Percentiles rank a stretch among this genome's conserved stretches.
These are phyloP conservation scores for Nectriaceae sp. DNA, from an alignment of 2,329 filamentous ascomycete genomes.

Conservation along the genomic window DNA sequence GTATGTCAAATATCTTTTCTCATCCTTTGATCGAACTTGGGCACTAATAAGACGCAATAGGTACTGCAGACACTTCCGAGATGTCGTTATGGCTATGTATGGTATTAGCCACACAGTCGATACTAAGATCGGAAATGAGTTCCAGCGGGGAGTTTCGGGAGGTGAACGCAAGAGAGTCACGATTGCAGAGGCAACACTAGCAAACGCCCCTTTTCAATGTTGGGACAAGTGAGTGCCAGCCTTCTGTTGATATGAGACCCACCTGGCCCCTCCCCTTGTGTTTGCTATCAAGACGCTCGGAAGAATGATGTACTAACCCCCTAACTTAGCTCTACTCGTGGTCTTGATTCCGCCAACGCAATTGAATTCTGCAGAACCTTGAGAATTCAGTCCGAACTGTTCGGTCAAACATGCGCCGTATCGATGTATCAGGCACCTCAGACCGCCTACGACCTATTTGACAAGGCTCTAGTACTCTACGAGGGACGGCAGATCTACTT, in stretches of 20 bases:
- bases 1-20: background rate
- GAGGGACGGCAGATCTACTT: slow-evolving; percentile 65
- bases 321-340: slow-evolving; percentile 44
- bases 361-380: slow-evolving; percentile 66
- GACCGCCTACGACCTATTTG: slow-evolving; percentile 50
- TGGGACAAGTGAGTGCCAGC: slow-evolving; percentile 62
- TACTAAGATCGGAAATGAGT: slow-evolving; percentile 70
- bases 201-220: slow-evolving; percentile 56
- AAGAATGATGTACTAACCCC: too few relatives aligned
- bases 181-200: slow-evolving; percentile 36
- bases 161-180: slow-evolving; percentile 50
- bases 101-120: slow-evolving; percentile 70
- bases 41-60: slow-evolving; percentile 52
- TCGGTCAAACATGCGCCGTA: slow-evolving; percentile 57
- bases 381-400: slow-evolving; percentile 60
- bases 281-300: too few relatives aligned
- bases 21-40: slow-evolving; percentile 42
- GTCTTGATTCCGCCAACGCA: slow-evolving; percentile 66
- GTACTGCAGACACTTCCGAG: slow-evolving; percentile 56
- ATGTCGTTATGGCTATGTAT: slow-evolving; percentile 72
- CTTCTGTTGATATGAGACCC: background rate
- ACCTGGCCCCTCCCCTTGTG: too few relatives aligned
- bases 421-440: slow-evolving; percentile 65
- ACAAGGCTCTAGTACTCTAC: slow-evolving; percentile 69
- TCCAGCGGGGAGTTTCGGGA: slow-evolving; percentile 58